Conservation (phyloP, 2,329 filamentous ascomycete genomes). For the Verticillium tricorpus region DNA sequence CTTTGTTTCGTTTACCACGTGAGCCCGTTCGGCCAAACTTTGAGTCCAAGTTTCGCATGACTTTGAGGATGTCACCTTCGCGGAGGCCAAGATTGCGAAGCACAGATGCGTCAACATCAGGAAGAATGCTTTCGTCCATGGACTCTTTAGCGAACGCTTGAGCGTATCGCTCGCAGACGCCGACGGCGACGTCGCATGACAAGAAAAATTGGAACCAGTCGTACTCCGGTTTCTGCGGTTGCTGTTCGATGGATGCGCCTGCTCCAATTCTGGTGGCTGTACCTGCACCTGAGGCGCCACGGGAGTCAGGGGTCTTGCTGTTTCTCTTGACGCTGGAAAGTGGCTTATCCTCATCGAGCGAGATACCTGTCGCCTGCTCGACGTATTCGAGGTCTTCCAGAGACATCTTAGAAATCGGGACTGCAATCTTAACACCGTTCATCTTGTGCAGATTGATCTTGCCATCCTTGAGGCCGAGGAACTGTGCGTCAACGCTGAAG, state of each 20-base stretch:
- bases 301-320: constrained; percentile 24
- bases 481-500: constrained; percentile 96
- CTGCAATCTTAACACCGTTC: constrained; percentile 97
- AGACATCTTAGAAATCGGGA: constrained; percentile 94
- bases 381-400: constrained; percentile 93
- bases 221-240: constrained; percentile 65
- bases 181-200: constrained; percentile 83
- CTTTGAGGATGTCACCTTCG: constrained; percentile 92
- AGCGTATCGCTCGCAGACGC: constrained; percentile 90
- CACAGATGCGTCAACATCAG: constrained; percentile 80
- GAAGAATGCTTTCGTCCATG: constrained; percentile 90
- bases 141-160: constrained; percentile 86
- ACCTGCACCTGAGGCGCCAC: constrained; percentile 13
- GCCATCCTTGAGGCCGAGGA: constrained; percentile 87
- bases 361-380: constrained; percentile 79
- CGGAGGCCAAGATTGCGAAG: constrained; percentile 87
- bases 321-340: constrained; percentile 74
- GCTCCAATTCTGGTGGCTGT: constrained; percentile 25
- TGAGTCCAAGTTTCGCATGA: constrained; percentile 82
- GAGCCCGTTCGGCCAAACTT: constrained; percentile 61
- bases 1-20: constrained; percentile 46
- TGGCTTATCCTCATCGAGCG: constrained; percentile 91
- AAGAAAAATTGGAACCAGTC: constrained; percentile 99
- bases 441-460: constrained; percentile 98
- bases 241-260: constrained; percentile 58